A percentile compares a stretch with the other conserved stretches of the same genome.
Evolutionary conservation across 441 rosid species (phyloP).

Genomic region (Viola pubescens): DNA sequence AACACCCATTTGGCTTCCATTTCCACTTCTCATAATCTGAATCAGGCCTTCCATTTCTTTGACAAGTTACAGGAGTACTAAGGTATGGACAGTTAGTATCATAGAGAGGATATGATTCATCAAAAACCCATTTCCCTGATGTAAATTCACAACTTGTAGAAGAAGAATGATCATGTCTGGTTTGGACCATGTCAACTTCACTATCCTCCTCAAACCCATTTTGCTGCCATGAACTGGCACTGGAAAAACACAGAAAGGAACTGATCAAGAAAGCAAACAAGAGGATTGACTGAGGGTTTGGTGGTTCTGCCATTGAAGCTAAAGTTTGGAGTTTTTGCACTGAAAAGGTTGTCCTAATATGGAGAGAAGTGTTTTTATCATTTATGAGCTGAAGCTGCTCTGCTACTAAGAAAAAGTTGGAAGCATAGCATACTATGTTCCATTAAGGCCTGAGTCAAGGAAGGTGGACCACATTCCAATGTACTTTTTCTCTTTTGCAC

Average conservation of each 20-base stretch:
- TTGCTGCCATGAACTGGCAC: constrained; percentile 33
- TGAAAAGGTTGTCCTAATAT: background rate
- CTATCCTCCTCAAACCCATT: constrained; percentile 36
- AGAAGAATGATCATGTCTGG: constrained; percentile 27
- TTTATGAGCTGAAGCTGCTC: constrained; percentile 1
- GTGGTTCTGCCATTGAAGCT: constrained; percentile 28
- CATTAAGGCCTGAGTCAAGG: constrained; percentile 29
- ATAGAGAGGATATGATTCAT: constrained; percentile 70
- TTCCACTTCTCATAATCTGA: constrained; percentile 83
- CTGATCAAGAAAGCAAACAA: constrained; percentile 17
- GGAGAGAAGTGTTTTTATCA: background rate
- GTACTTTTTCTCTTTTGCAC: background rate
- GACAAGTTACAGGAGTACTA: constrained; percentile 67
- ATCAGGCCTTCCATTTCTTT: constrained; percentile 85
- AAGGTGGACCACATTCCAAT: constrained; percentile 11
- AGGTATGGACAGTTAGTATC: constrained; percentile 76
- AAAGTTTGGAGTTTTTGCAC: background rate
- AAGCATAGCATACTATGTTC: background rate
- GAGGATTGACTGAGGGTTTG: constrained; percentile 3
- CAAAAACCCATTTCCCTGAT: constrained; percentile 73
- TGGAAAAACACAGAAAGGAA: constrained; percentile 21
- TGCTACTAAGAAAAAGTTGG: constrained; percentile 9
- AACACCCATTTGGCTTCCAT: constrained; percentile 74
- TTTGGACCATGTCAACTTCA: constrained; percentile 42
- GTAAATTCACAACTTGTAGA: constrained; percentile 47